Percentiles rank a stretch among this genome's conserved stretches.
These are phyloP conservation scores for Phytophthora megakarya DNA, from an alignment of 352 stramenopile species.

Conservation along the genomic window DNA sequence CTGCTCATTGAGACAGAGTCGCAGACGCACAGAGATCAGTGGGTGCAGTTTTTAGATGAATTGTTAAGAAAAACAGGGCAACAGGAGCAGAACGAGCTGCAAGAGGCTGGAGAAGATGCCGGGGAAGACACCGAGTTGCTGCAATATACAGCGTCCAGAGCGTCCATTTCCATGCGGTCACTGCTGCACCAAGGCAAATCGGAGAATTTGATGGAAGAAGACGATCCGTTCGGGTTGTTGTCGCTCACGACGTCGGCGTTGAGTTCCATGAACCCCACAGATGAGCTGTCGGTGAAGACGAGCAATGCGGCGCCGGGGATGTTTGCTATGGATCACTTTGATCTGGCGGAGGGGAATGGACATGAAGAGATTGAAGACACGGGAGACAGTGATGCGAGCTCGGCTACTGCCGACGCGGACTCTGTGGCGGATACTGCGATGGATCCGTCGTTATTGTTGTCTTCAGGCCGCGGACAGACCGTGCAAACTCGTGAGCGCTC, in stretches of 20 bases:
- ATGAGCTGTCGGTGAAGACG: background rate
- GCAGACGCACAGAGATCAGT: slow-evolving; percentile 37
- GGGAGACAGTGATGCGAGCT: slow-evolving; percentile 23
- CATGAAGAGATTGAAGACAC: slow-evolving; percentile 34
- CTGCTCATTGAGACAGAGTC: slow-evolving; percentile 39
- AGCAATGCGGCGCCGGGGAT: slow-evolving; percentile 38
- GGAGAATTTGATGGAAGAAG: slow-evolving; percentile 44
- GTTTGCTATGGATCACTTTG: slow-evolving; percentile 59
- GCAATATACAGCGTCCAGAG: slow-evolving; percentile 20
- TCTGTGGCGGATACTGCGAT: slow-evolving; percentile 26
- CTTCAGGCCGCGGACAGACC: slow-evolving; percentile 1
- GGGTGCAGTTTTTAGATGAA: slow-evolving; percentile 30
- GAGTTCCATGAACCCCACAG: slow-evolving; percentile 23
- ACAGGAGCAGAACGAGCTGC: slow-evolving; percentile 7
- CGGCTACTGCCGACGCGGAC: slow-evolving; percentile 21
- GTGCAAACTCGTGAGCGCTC: slow-evolving; percentile 10
- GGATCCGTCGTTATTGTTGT: slow-evolving; percentile 17
- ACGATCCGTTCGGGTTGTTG: slow-evolving; percentile 51
- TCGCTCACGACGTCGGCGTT: slow-evolving; percentile 56
- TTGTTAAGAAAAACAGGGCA: slow-evolving; percentile 15
- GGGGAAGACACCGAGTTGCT: slow-evolving; percentile 31
- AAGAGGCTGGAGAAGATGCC: slow-evolving; percentile 21
- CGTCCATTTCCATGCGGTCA: slow-evolving; percentile 35
- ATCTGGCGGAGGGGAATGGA: slow-evolving; percentile 32
- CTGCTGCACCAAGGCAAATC: slow-evolving; percentile 47